Evolutionary conservation across 495 filamentous ascomycete species (phyloP).

Genomic region (Xylaria telfairii): DNA sequence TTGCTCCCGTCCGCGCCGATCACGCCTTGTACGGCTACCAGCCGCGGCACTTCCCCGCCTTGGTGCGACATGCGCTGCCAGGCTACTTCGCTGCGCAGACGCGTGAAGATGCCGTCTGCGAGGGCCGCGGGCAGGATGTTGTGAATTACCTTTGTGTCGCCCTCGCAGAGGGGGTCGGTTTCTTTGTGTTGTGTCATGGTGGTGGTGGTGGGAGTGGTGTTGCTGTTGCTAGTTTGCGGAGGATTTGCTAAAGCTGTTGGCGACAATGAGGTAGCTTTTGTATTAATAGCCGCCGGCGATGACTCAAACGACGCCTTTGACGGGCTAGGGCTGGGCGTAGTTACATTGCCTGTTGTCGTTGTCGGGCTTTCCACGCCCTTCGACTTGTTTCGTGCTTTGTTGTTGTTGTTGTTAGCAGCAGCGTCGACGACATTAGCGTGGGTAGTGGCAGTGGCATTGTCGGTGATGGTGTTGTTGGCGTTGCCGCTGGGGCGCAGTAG

Average conservation of each 20-base stretch:
- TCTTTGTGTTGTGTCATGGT: background rate
- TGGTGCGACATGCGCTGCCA: conserved; percentile 95
- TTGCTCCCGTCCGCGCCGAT: conserved; percentile 74
- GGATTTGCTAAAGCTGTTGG: no score
- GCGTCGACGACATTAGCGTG: background rate
- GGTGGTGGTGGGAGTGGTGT: background rate
- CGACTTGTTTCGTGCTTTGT: background rate
- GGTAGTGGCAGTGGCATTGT: background rate
- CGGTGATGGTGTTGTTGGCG: background rate
- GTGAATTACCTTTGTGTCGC: conserved; percentile 78
- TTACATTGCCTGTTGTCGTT: background rate
- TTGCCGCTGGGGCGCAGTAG: background rate
- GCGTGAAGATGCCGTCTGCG: conserved; percentile 68
- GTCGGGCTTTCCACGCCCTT: conserved; percentile 1
- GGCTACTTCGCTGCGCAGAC: conserved; percentile 73
- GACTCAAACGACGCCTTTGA: background rate
- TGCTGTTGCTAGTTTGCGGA: background rate
- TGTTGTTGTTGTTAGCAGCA: background rate
- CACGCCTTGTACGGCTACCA: conserved; percentile 89
- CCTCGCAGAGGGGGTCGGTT: conserved; percentile 62
- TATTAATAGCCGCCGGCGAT: background rate
- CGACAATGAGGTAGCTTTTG: no score
- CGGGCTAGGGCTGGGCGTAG: background rate
- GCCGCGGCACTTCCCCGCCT: conserved; percentile 87
- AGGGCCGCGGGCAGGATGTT: conserved; percentile 64